Base-by-base conservation (phyloP, 169 alveolate species). In the Hepatocystis sp. region DNA sequence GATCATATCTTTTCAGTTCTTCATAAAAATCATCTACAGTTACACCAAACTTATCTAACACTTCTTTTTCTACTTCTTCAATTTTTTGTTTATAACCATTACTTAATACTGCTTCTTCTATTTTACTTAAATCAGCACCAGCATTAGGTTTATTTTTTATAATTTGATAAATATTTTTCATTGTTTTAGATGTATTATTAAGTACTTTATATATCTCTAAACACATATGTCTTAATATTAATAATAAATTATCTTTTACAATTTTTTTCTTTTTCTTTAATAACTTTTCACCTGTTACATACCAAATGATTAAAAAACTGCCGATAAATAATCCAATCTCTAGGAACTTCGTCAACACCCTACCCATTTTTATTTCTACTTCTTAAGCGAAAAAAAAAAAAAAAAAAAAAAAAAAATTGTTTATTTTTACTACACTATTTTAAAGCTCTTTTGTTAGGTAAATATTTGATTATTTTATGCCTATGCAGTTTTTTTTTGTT, bases 1-100 rank as follows among this genome's bases (percentile, higher is more conserved):
- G 53, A 40, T 71, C 86, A 56, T 71, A 71, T 32, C 40, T 55
- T 71, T 71, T 71, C 34, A 71, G 56, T 56, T 71, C 86, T 0
- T 71, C 76, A 39, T 71, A 71, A 56, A 71, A 71, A 51, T 71
- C 86, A 3, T 71, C 86, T 49, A 58, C 86, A 42, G 25, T 71
- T 53, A 71, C 44, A 8, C 56, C 27, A 71, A 71, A 71, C 56
- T 44, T 71, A 5, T 56, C 15, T 71, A 71, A 42, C 32, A 71
- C 86, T 25, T 71, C 53, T 39, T 71, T 71, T 60, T 71, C 86
- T 19, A 25, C 71, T 4, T 71, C 86, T 71, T 71, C 86, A 15
- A 71, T 71, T 47, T 60, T 71, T 47, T 71, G 34, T 47, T 71
- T 71, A 27, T 55, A 71, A 0, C 86, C 86, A 55, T 71, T 55